Percentiles rank a stretch among this genome's conserved stretches.
Conservation (phyloP, 1,139 yeast genomes). For the Candida anutae region DNA sequence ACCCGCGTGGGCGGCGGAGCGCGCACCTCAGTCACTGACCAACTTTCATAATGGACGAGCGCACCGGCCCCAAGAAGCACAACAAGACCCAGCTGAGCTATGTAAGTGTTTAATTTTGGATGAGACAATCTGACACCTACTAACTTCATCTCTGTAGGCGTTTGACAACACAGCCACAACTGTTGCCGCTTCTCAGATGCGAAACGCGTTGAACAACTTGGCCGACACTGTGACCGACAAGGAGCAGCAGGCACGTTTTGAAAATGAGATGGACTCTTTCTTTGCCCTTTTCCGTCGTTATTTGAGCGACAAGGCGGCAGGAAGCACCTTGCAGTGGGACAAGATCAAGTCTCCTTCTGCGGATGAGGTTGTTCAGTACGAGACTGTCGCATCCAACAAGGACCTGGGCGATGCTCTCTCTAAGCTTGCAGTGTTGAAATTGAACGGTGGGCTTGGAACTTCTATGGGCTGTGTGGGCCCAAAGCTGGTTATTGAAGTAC, state of each 20-base stretch:
- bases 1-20: too few relatives aligned
- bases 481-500: conserved; percentile 93
- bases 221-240: conserved; percentile 70
- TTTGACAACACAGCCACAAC: conserved; percentile 94
- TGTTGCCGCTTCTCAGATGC: conserved; percentile 96
- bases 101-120: conserved; percentile 27
- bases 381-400: conserved; percentile 22
- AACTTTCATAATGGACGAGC: too few relatives aligned
- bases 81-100: conserved; percentile 65
- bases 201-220: conserved; percentile 85
- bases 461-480: conserved; percentile 99
- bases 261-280: conserved; percentile 90
- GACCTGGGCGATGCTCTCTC: conserved; percentile 32
- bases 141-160: conserved; percentile 38
- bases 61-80: conserved; percentile 70
- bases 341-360: conserved; percentile 83
- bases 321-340: conserved; percentile 86
- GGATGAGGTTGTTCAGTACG: conserved; percentile 82
- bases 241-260: conserved; percentile 56
- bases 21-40: too few relatives aligned
- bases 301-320: conserved; percentile 81
- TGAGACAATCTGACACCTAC: neutral
- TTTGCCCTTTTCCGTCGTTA: conserved; percentile 91
- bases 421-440: conserved; percentile 88
- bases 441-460: conserved; percentile 97